A percentile compares a stretch with the other conserved stretches of the same genome.
These are phyloP conservation scores for Xylariaceae sp. DNA, from an alignment of 2,329 filamentous ascomycete genomes.

Conservation along the genomic window DNA sequence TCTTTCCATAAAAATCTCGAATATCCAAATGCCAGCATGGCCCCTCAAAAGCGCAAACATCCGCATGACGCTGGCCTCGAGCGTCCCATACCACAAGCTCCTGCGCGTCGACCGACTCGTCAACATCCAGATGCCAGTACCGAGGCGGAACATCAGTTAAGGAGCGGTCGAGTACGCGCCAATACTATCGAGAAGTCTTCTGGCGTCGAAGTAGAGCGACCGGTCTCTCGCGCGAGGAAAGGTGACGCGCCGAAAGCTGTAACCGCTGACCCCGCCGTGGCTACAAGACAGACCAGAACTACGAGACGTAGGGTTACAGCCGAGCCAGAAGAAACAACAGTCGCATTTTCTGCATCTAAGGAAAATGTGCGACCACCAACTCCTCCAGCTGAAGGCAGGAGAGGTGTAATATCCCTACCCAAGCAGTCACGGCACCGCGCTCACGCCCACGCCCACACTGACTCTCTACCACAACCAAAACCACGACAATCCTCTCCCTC, in stretches of 20 bases:
- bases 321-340: neutral
- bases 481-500: constrained; percentile 7
- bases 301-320: constrained; percentile 17
- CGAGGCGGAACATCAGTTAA: constrained; percentile 34
- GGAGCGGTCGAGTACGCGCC: constrained; percentile 40
- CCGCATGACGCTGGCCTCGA: constrained; percentile 34
- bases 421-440: neutral
- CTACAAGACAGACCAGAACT: constrained; percentile 27
- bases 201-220: constrained; percentile 1
- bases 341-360: constrained; percentile 11
- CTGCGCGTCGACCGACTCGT: constrained; percentile 40
- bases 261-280: constrained; percentile 2
- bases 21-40: constrained; percentile 35
- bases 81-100: constrained; percentile 3
- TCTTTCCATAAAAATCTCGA: neutral
- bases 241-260: constrained; percentile 29
- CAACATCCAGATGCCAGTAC: constrained; percentile 30
- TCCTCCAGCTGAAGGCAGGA: neutral
- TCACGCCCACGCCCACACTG: no score
- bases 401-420: neutral
- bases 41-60: constrained; percentile 43
- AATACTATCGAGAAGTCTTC: constrained; percentile 16
- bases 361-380: constrained; percentile 25
- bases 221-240: constrained; percentile 8
- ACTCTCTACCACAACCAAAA: neutral